phyloP scores from a whole-genome alignment of 2,329 filamentous ascomycete genomes.

The Trichoderma sp. region DNA sequence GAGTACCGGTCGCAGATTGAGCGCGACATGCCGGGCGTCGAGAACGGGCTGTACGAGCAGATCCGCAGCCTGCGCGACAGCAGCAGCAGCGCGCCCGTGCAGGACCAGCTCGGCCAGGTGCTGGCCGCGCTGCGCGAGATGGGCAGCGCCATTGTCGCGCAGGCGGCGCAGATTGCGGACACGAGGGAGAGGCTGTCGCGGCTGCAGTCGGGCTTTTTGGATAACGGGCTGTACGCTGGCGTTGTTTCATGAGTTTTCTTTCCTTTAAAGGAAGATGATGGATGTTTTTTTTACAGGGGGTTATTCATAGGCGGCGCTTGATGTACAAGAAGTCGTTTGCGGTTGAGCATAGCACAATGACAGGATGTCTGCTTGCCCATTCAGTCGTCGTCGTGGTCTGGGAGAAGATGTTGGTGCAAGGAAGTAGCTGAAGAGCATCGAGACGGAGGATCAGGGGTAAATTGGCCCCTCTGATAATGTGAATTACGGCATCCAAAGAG shows the following conservation, averaged over 20 bases:
- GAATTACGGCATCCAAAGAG: neutral
- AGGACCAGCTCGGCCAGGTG: slow-evolving; percentile 46
- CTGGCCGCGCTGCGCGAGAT: slow-evolving; percentile 45
- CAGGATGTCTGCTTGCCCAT: neutral
- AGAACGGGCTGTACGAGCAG: slow-evolving; percentile 51
- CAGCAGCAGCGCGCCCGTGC: slow-evolving; percentile 38
- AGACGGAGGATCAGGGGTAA: slow-evolving; percentile 7
- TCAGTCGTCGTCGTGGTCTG: slow-evolving; percentile 27
- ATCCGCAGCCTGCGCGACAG: slow-evolving; percentile 44
- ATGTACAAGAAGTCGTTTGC: slow-evolving; percentile 6
- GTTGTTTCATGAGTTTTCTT: slow-evolving; percentile 37
- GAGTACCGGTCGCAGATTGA: slow-evolving; percentile 51
- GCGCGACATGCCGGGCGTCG: slow-evolving; percentile 52
- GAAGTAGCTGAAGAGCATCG: slow-evolving; percentile 12
- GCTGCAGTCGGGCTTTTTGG: slow-evolving; percentile 47
- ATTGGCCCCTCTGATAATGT: slow-evolving; percentile 9
- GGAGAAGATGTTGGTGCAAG: slow-evolving; percentile 37
- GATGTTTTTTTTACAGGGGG: neutral
- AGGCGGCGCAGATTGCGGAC: slow-evolving; percentile 49
- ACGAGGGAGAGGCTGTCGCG: slow-evolving; percentile 47
- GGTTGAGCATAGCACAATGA: slow-evolving; percentile 21
- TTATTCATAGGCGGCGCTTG: slow-evolving; percentile 23
- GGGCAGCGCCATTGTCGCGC: slow-evolving; percentile 45
- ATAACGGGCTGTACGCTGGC: slow-evolving; percentile 43
- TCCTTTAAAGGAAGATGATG: slow-evolving; percentile 5